phyloP scores from a whole-genome alignment of 305 asterid genomes.

The Plantago rigida region DNA sequence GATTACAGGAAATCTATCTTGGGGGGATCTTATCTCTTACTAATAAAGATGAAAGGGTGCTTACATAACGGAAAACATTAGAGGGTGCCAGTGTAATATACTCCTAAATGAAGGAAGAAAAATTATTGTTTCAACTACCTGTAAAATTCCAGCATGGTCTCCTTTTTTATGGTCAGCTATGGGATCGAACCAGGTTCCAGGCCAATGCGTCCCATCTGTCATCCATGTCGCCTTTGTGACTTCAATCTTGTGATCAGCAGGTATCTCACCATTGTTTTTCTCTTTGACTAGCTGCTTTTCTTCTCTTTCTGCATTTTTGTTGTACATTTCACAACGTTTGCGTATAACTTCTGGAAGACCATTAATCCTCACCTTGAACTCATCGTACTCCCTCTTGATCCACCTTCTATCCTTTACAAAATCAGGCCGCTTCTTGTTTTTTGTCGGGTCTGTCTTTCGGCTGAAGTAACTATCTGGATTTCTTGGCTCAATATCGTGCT shows the following conservation, averaged over 20 bases:
- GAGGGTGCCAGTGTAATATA: not conserved
- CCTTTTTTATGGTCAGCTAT: slow-evolving; percentile 69
- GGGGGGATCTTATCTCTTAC: too few relatives aligned
- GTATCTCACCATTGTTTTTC: slow-evolving; percentile 40
- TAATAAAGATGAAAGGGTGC: too few relatives aligned
- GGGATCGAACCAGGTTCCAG: slow-evolving; percentile 72
- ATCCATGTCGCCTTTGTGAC: slow-evolving; percentile 72
- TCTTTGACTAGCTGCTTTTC: slow-evolving; percentile 44
- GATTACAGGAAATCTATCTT: too few relatives aligned
- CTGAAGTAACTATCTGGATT: slow-evolving; percentile 93
- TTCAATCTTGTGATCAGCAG: slow-evolving; percentile 38
- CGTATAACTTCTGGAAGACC: slow-evolving; percentile 67
- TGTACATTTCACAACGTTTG: slow-evolving; percentile 65
- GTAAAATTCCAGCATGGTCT: slow-evolving; percentile 88
- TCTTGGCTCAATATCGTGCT: slow-evolving; percentile 83
- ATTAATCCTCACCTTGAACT: slow-evolving; percentile 85
- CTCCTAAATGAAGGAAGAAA: not conserved
- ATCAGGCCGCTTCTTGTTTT: slow-evolving; percentile 69
- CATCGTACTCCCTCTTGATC: slow-evolving; percentile 96
- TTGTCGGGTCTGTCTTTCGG: slow-evolving; percentile 71
- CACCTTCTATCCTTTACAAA: slow-evolving; percentile 90
- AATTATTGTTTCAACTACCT: slow-evolving; percentile 21
- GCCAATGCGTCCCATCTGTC: slow-evolving; percentile 98
- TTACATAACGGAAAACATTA: not conserved
- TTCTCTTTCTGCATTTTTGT: slow-evolving; percentile 44